Percentiles rank a stretch among this genome's conserved stretches.
phyloP scores from a whole-genome alignment of 2,329 filamentous ascomycete species.

The Neonectria punicea region DNA sequence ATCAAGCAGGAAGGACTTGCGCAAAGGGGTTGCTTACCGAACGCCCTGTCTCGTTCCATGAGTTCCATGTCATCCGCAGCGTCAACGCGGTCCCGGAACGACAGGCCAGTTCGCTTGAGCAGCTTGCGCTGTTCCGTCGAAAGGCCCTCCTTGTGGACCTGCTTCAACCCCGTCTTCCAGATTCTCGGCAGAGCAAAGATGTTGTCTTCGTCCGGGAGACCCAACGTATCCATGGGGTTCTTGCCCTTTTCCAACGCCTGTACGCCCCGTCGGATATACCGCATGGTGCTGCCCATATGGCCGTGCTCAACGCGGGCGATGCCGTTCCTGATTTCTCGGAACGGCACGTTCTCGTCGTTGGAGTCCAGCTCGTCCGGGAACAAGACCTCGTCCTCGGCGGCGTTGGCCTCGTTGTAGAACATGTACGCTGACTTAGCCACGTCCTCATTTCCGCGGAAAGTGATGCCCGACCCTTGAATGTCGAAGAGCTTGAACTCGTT shows the following conservation, averaged over 20 bases:
- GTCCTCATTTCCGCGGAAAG: conserved; percentile 8
- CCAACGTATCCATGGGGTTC: conserved; percentile 19
- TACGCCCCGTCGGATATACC: conserved; percentile 23
- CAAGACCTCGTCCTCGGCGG: conserved; percentile 38
- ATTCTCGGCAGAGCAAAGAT: conserved; percentile 38
- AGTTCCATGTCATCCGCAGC: conserved; percentile 30
- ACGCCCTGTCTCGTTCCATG: conserved; percentile 41
- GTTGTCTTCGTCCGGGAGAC: conserved; percentile 4
- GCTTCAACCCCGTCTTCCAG: conserved; percentile 36
- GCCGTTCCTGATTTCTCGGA: conserved; percentile 38
- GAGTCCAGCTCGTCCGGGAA: conserved; percentile 39
- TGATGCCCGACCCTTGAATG: conserved; percentile 16
- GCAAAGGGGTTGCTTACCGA: conserved; percentile 27
- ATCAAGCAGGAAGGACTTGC: not conserved
- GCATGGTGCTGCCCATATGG: conserved; percentile 21
- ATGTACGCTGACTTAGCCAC: conserved; percentile 26
- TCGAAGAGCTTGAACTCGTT: conserved; percentile 31
- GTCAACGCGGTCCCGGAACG: conserved; percentile 15
- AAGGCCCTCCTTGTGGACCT: conserved; percentile 15
- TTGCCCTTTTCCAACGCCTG: conserved; percentile 21
- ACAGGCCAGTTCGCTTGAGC: conserved; percentile 24
- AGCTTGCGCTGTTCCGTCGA: conserved; percentile 12
- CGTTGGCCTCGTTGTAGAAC: conserved; percentile 43
- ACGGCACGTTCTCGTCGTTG: conserved; percentile 28
- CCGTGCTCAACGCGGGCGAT: conserved; percentile 33